A percentile compares a stretch with the other conserved stretches of the same genome.
Conservation (phyloP, 768 basidiomycete species). For the Rubroboletus pulcherrimus region DNA sequence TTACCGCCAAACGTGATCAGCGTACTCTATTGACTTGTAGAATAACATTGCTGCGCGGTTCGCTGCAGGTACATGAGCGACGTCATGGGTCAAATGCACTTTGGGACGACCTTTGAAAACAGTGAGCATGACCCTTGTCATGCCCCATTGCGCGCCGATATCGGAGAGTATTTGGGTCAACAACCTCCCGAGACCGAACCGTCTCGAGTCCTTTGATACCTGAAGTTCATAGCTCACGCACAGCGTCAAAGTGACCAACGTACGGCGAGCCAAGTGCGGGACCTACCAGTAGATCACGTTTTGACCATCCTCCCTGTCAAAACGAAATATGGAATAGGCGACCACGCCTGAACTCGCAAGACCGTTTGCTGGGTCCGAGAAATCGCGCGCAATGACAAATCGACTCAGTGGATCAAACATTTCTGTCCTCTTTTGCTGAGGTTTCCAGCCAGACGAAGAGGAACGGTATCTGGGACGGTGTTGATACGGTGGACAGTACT, state of each 20-base stretch:
- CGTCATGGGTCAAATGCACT: not conserved
- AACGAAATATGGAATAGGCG: slow-evolving; percentile 62
- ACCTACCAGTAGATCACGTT: slow-evolving; percentile 68
- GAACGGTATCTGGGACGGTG: slow-evolving; percentile 42
- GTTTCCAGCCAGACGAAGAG: slow-evolving; percentile 68
- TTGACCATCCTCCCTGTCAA: slow-evolving; percentile 61
- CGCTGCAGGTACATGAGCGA: slow-evolving; percentile 30
- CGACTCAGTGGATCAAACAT: slow-evolving; percentile 59
- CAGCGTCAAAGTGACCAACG: not conserved
- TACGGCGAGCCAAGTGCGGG: not conserved
- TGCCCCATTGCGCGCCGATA: slow-evolving; percentile 49
- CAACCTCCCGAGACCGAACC: slow-evolving; percentile 56
- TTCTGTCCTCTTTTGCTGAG: slow-evolving; percentile 51
- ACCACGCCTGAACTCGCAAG: slow-evolving; percentile 23
- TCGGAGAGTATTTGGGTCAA: slow-evolving; percentile 48
- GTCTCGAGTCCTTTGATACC: slow-evolving; percentile 40
- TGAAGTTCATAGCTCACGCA: slow-evolving; percentile 72
- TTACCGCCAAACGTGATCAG: not conserved
- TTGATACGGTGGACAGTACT: not conserved
- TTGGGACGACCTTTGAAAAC: slow-evolving; percentile 60
- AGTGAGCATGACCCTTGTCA: slow-evolving; percentile 74
- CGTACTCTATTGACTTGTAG: slow-evolving; percentile 55
- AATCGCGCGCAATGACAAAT: slow-evolving; percentile 45
- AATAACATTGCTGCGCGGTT: slow-evolving; percentile 47
- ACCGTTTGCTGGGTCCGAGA: slow-evolving; percentile 12